Conservation (phyloP, 2,329 filamentous ascomycete genomes). For the Fusarium chaquense region DNA sequence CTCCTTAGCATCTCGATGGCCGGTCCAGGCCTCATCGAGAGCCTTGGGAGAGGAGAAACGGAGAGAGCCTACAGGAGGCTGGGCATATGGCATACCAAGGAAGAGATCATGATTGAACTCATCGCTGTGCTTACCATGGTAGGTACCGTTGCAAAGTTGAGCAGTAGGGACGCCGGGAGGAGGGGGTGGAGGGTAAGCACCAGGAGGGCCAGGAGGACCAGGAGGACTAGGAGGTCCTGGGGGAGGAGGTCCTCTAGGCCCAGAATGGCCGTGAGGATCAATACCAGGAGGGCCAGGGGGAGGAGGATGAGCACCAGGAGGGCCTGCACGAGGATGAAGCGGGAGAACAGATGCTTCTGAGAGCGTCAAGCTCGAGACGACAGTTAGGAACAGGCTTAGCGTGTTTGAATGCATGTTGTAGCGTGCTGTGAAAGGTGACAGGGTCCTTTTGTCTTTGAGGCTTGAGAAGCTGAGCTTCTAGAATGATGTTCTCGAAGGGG, state of each 20-base stretch:
- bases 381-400: constrained; percentile 32
- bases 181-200: background rate
- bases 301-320: background rate
- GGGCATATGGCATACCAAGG: constrained; percentile 38
- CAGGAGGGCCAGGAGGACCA: background rate
- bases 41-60: constrained; percentile 65
- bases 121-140: constrained; percentile 28
- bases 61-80: constrained; percentile 60
- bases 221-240: background rate
- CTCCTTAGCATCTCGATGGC: constrained; percentile 56
- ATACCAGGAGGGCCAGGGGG: background rate
- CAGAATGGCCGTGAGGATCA: too few relatives aligned
- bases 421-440: background rate
- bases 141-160: constrained; percentile 30
- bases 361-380: constrained; percentile 20
- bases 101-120: constrained; percentile 37
- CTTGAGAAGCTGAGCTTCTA: constrained; percentile 7
- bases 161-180: constrained; percentile 12
- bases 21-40: constrained; percentile 60
- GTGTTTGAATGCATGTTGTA: constrained; percentile 30
- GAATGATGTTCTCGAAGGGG: constrained; percentile 12
- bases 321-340: background rate
- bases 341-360: constrained; percentile 18
- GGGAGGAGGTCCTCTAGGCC: background rate
- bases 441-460: background rate